Conservation (phyloP, 2,329 filamentous ascomycete genomes). For the Fusarium nodosum region DNA sequence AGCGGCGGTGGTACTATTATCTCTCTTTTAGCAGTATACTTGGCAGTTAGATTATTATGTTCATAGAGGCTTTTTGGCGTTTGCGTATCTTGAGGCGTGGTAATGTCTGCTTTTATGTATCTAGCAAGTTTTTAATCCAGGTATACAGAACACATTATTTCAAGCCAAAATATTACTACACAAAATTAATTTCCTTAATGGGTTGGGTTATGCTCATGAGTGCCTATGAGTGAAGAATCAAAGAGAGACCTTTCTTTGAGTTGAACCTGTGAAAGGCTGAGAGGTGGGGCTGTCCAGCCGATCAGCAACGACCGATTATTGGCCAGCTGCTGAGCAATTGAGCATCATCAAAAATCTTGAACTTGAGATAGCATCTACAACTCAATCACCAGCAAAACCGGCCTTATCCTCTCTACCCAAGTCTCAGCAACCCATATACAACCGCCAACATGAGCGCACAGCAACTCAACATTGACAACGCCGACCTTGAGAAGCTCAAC, state of each 20-base stretch:
- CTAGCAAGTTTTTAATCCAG: background rate
- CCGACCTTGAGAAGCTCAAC: conserved; percentile 81
- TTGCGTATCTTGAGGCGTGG: conserved; percentile 4
- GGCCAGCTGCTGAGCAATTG: conserved; percentile 23
- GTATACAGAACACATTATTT: background rate
- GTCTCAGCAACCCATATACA: background rate
- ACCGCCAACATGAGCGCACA: conserved; percentile 54
- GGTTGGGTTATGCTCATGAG: background rate
- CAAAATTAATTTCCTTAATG: background rate
- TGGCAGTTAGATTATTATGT: conserved; percentile 24
- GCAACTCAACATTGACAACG: conserved; percentile 59
- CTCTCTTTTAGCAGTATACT: conserved; percentile 26
- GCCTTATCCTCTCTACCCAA: background rate
- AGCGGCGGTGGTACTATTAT: conserved; percentile 15
- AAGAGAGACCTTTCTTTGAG: background rate
- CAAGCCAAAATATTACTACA: background rate
- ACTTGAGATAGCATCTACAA: conserved; percentile 18
- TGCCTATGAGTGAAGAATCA: background rate
- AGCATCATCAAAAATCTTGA: conserved; percentile 46
- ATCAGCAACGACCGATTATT: conserved; percentile 26
- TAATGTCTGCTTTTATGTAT: background rate
- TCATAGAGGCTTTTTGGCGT: conserved; percentile 21
- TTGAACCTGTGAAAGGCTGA: conserved; percentile 3
- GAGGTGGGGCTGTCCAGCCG: conserved; percentile 24
- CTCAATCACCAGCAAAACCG: conserved; percentile 23